These are phyloP conservation scores for Euptelea pleiosperma DNA, from an alignment of 164 flowering plant species.

Conservation along the genomic window DNA sequence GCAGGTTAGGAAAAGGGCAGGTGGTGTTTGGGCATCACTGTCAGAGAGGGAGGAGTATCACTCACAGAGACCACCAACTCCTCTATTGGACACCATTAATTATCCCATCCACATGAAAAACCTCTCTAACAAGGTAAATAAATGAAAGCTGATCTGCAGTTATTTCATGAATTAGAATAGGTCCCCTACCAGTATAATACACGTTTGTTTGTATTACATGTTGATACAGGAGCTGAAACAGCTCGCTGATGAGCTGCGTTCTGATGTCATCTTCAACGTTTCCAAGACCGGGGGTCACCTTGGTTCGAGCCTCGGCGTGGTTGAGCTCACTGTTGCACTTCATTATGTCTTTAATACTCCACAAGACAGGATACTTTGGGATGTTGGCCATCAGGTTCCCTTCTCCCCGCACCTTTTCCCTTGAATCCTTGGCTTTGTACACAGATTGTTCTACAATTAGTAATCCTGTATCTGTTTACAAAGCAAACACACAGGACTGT, in stretches of 20 bases:
- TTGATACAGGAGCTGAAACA: constrained; percentile 77
- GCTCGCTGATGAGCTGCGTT: constrained; percentile 80
- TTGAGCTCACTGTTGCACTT: constrained; percentile 96
- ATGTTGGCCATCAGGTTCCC: constrained; percentile 94
- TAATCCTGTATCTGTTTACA: background rate
- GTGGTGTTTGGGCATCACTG: constrained; percentile 60
- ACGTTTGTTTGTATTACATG: background rate
- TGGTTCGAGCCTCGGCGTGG: constrained; percentile 95
- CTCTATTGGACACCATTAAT: constrained; percentile 90
- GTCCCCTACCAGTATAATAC: background rate
- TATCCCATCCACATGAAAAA: constrained; percentile 99
- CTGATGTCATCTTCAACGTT: constrained; percentile 86
- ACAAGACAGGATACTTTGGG: constrained; percentile 82
- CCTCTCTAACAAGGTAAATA: constrained; percentile 66
- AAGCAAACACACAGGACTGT: background rate
- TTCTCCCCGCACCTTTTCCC: constrained; percentile 1
- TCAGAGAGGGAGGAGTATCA: constrained; percentile 76
- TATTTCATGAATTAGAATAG: background rate
- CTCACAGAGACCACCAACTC: constrained; percentile 85
- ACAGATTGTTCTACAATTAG: background rate
- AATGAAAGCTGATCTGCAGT: background rate
- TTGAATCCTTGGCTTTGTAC: background rate
- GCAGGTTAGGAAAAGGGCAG: constrained; percentile 53
- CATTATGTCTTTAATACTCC: constrained; percentile 91
- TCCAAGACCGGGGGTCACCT: constrained; percentile 95